Evolutionary conservation across 495 filamentous ascomycete genomes (phyloP), one percentile per base, ranked within the genome.

Genomic region (Daldinia loculata): DNA sequence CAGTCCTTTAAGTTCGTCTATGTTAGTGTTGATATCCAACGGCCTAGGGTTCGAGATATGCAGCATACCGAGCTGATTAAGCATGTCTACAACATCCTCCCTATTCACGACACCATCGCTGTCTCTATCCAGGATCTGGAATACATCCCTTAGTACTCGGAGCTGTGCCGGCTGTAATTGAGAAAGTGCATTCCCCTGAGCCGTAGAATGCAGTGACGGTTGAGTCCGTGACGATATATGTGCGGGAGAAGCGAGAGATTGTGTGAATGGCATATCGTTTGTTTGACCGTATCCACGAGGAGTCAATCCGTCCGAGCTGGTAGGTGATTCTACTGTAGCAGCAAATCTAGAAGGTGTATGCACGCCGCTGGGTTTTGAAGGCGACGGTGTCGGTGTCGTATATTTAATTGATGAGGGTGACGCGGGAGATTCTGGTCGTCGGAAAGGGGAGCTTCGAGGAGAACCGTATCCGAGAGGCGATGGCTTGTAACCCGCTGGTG

Each of bases 101-200:
- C 89, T 86, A 74, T 87, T 88, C 56, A 97, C 87, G 26, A 84
- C 79, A 15, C 92, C 92, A 71, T 93, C 91, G 77, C 91, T 91
- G 79, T 93, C 88, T 66, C 92, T 84, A 74, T 97, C 94, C 29
- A 98, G 84, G 55, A 96, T 91, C 77, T 93, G 89, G 78, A 97
- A 98, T 0, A 89, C 91, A 75, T 97, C 93, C 61, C 93, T 86
- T 79, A 98, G 86, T 63, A 91, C 88, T 57, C 90, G 82, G 6
- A 93, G 85, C 75, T 92, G 91, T 22, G 89, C 81, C 9, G 90
- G 84, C 17, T 90, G 86, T 50, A 93, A 70, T 60, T 88, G 88
- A 0, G 87, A 84, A 17, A 92, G 78, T 0, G 89, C 85, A 74
- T 88, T 91, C 30, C 80, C 81, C 52, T 75, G 62, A 12, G 34